Evolutionary conservation across 129 eudicot genomes (phyloP).

Genomic region (Flaveria bidentis): DNA sequence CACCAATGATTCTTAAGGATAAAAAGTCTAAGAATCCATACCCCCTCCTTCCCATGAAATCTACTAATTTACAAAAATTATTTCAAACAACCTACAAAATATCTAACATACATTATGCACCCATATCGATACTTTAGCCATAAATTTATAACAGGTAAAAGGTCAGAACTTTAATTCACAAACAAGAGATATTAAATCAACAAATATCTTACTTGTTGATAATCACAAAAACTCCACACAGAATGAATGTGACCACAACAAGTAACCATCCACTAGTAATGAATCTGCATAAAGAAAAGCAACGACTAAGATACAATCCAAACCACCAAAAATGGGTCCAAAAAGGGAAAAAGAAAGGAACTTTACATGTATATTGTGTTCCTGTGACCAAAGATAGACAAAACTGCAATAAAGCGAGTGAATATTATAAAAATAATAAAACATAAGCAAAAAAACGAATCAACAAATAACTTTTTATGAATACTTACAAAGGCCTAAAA

Average conservation of each 20-base stretch:
- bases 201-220: slow-evolving; percentile 64
- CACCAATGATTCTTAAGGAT: background rate
- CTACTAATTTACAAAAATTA: too few species aligned
- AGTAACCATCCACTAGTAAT: slow-evolving; percentile 95
- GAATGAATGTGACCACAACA: slow-evolving; percentile 77
- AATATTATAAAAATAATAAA: slow-evolving; percentile 5
- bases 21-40: too few species aligned
- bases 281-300: slow-evolving; percentile 62
- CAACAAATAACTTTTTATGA: background rate
- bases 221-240: slow-evolving; percentile 84
- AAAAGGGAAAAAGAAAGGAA: slow-evolving; percentile 20
- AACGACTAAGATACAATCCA: slow-evolving; percentile 32
- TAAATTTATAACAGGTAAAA: too few species aligned
- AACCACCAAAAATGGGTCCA: background rate
- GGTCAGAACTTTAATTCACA: too few species aligned
- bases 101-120: too few species aligned
- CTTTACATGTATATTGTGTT: slow-evolving; percentile 73
- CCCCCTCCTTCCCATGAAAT: too few species aligned
- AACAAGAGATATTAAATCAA: background rate
- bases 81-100: too few species aligned
- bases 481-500: slow-evolving; percentile 82
- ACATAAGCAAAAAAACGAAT: background rate
- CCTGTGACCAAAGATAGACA: slow-evolving; percentile 76
- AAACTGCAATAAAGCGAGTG: slow-evolving; percentile 45
- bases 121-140: too few species aligned